Evolutionary conservation across 2,329 filamentous ascomycete genomes (phyloP).

Genomic region (Camillea tinctor): DNA sequence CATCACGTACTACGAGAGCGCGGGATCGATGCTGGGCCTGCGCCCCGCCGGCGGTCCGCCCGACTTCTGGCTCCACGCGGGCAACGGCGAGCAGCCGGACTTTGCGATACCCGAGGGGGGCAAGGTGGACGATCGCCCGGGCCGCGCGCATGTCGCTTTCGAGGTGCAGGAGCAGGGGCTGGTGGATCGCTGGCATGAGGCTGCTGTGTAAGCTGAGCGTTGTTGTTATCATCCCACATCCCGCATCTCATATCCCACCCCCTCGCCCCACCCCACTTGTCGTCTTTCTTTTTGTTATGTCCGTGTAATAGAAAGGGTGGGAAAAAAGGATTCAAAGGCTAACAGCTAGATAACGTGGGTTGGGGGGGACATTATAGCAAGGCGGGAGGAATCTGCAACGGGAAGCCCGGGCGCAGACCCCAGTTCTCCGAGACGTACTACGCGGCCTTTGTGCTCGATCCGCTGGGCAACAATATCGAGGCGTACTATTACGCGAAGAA

Average conservation of each 20-base stretch:
- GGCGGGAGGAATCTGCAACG: slow-evolving; percentile 16
- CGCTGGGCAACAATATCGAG: slow-evolving; percentile 19
- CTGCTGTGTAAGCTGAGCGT: slow-evolving; percentile 20
- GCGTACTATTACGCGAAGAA: slow-evolving; percentile 9
- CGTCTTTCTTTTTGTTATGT: too few species aligned
- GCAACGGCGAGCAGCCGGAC: slow-evolving; percentile 16
- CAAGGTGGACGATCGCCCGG: slow-evolving; percentile 8
- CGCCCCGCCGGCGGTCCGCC: slow-evolving; percentile 10
- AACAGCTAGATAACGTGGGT: too few species aligned
- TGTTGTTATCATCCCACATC: too few species aligned
- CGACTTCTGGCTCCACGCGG: slow-evolving; percentile 19
- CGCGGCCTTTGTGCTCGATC: slow-evolving; percentile 20
- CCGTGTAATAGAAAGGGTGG: too few species aligned
- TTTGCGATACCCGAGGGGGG: too few species aligned
- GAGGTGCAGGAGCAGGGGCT: slow-evolving; percentile 8
- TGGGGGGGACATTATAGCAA: too few species aligned
- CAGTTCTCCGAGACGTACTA: slow-evolving; percentile 13
- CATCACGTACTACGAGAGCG: slow-evolving; percentile 14
- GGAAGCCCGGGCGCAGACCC: slow-evolving; percentile 10
- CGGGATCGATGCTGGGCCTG: slow-evolving; percentile 12
- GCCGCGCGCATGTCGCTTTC: slow-evolving; percentile 18
- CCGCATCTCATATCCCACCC: too few species aligned
- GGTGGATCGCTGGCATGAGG: slow-evolving; percentile 16
- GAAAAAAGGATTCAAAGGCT: too few species aligned
- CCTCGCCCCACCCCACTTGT: not conserved